Percentiles rank a stretch among this genome's conserved stretches.
These are phyloP conservation scores for Nakazawaea wickerhamii DNA, from an alignment of 805 yeast species.

Conservation along the genomic window DNA sequence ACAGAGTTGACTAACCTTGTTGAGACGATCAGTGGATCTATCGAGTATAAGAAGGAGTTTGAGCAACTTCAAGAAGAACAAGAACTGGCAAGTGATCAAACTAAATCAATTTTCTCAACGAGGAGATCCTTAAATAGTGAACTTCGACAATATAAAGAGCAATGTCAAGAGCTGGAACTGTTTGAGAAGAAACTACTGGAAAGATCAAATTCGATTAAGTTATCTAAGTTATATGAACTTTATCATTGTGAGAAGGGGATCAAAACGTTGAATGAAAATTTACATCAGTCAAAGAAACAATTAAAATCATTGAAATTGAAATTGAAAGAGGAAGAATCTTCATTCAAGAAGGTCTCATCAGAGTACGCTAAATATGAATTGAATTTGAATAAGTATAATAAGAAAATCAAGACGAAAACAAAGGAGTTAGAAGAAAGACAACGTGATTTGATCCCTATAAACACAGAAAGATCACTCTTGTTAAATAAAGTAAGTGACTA, in stretches of 20 bases:
- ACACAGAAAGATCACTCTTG: slow-evolving; percentile 47
- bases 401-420: slow-evolving; percentile 30
- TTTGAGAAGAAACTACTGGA: slow-evolving; percentile 53
- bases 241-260: slow-evolving; percentile 50
- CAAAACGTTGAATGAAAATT: slow-evolving; percentile 28
- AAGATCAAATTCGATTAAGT: slow-evolving; percentile 39
- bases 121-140: slow-evolving; percentile 70
- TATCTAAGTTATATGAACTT: slow-evolving; percentile 56
- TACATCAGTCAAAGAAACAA: slow-evolving; percentile 30
- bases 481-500: slow-evolving; percentile 40
- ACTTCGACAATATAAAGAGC: slow-evolving; percentile 71
- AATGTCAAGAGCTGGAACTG: slow-evolving; percentile 62
- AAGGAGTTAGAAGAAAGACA: slow-evolving; percentile 38
- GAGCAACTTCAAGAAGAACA: slow-evolving; percentile 57
- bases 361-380: slow-evolving; percentile 43
- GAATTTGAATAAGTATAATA: slow-evolving; percentile 35
- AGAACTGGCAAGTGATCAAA: slow-evolving; percentile 58
- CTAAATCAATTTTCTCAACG: slow-evolving; percentile 60
- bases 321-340: slow-evolving; percentile 24
- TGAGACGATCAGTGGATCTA: slow-evolving; percentile 82
- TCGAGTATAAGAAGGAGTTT: slow-evolving; percentile 61
- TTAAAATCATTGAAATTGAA: slow-evolving; percentile 30
- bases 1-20: slow-evolving; percentile 64
- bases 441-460: slow-evolving; percentile 54
- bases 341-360: slow-evolving; percentile 25